A percentile compares a stretch with the other conserved stretches of the same genome.
phyloP scores from a whole-genome alignment of 2,329 filamentous ascomycete genomes.

The Sclerotinia borealis region DNA sequence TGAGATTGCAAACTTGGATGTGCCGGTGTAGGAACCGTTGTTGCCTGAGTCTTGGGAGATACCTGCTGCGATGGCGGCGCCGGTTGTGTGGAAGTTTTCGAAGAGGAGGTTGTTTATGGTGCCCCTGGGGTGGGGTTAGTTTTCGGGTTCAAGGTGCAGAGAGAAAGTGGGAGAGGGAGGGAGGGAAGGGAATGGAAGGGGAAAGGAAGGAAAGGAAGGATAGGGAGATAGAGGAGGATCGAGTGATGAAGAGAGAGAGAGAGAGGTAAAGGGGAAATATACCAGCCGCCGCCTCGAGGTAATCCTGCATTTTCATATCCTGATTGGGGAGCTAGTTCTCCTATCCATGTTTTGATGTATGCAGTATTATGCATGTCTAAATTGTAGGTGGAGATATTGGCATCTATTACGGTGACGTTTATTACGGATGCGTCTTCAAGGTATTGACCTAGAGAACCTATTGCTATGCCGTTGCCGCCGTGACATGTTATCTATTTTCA shows the following conservation, averaged over 20 bases:
- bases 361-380: constrained; percentile 42
- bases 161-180: too few relatives aligned
- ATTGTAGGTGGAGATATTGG: constrained; percentile 40
- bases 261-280: neutral
- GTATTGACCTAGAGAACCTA: constrained; percentile 50
- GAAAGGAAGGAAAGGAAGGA: neutral
- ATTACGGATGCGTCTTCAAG: constrained; percentile 46
- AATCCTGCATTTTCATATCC: constrained; percentile 44
- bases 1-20: constrained; percentile 44
- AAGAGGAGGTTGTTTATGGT: constrained; percentile 45
- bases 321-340: constrained; percentile 40
- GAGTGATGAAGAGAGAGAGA: neutral
- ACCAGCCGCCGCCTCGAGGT: constrained; percentile 47
- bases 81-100: constrained; percentile 44
- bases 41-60: constrained; percentile 46
- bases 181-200: neutral
- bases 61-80: constrained; percentile 37
- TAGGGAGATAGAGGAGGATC: neutral
- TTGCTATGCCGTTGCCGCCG: constrained; percentile 50
- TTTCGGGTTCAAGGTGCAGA: neutral
- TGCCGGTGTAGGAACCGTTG: constrained; percentile 43
- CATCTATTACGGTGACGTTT: constrained; percentile 44
- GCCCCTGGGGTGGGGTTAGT: constrained; percentile 33
- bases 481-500: constrained; percentile 37
- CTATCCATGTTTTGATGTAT: constrained; percentile 53